These are phyloP conservation scores for Periglandula ipomoeae DNA, from an alignment of 2,329 filamentous ascomycete species.

Conservation along the genomic window DNA sequence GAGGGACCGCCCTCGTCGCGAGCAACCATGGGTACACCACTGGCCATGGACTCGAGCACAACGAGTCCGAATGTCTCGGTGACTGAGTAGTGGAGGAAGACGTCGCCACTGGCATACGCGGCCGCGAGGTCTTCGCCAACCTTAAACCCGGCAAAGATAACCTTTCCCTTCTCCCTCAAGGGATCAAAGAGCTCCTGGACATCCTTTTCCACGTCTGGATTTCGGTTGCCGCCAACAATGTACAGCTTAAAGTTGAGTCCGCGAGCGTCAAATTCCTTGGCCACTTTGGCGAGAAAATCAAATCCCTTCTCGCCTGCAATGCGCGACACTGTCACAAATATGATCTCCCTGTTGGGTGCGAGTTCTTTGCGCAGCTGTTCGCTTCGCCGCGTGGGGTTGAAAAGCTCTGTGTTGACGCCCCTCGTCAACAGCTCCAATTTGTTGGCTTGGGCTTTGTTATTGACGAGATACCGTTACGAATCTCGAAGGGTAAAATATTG, in stretches of 20 bases:
- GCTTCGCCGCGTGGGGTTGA: slow-evolving; percentile 45
- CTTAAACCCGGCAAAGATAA: slow-evolving; percentile 59
- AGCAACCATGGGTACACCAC: slow-evolving; percentile 59
- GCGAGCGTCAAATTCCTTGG: slow-evolving; percentile 41
- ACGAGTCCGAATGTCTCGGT: slow-evolving; percentile 66
- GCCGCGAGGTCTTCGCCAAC: slow-evolving; percentile 51
- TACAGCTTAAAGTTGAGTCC: slow-evolving; percentile 54
- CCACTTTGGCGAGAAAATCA: slow-evolving; percentile 52
- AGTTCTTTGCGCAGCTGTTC: slow-evolving; percentile 42
- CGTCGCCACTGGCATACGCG: slow-evolving; percentile 57
- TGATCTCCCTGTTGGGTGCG: slow-evolving; percentile 52
- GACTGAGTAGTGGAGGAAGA: slow-evolving; percentile 64
- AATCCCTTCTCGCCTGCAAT: slow-evolving; percentile 65
- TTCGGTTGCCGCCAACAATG: slow-evolving; percentile 60
- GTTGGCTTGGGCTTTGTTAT: slow-evolving; percentile 41
- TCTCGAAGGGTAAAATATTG: slow-evolving; percentile 59
- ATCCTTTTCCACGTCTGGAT: slow-evolving; percentile 50
- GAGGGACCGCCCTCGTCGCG: slow-evolving; percentile 61
- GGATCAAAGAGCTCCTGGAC: slow-evolving; percentile 50
- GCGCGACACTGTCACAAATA: slow-evolving; percentile 57
- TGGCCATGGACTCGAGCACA: slow-evolving; percentile 63
- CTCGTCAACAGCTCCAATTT: slow-evolving; percentile 54
- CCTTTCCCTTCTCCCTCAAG: slow-evolving; percentile 38
- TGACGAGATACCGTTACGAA: slow-evolving; percentile 53
- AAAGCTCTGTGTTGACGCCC: slow-evolving; percentile 55